Base-by-base conservation (phyloP, 345 rosid genomes). In the Melastoma malabathricum region DNA sequence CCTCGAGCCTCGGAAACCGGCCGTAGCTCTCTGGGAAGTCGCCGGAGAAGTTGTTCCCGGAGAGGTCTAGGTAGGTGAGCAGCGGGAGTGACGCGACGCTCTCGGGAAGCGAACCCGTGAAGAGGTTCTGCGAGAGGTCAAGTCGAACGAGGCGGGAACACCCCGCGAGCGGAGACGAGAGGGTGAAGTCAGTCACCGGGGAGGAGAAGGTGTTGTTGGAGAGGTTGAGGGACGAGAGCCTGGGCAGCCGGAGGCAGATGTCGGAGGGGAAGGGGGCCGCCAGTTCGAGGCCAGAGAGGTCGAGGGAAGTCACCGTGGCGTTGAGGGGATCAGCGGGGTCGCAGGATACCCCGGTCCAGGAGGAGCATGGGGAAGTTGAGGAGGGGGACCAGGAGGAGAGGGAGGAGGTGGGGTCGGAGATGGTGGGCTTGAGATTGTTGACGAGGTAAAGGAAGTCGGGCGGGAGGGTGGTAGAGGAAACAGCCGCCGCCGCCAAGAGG, bases 1-100 rank as follows among this genome's bases (percentile, higher is more conserved):
- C 97, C 63, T 93, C 95, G 15, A 93, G 92, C 16, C 65, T 81
- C 13, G 65, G 75, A 50, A 93, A 93, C 22, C 55, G 52, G 0
- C 78, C 89, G 47, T 81, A 85, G 19, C 82, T 70, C 18, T 52
- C 72, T 10, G 99, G 97, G 52, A 93, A 75, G 8, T 78, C 76
- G 3, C 99, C 99, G 47, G 99, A 88, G 67, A 93, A 76, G 62
- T 83, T 93, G 64, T 93, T 88, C 0, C 76, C 94, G 4, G 95
- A 69, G 15, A 93, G 69, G 67, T 88, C 96, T 16, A 93, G 77
- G 59, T 59, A 62, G 2, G 60, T 65, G 9, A 93, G 74, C 39
- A 50, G 31, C 7, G 84, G 74, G 2, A 93, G 77, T 51, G 78
- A 75, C 0, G 87, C 70, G 8, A 92, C 63, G 10, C 83, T 64